Evolutionary conservation across 805 yeast species (phyloP).

Genomic region (Saturnispora silvae): DNA sequence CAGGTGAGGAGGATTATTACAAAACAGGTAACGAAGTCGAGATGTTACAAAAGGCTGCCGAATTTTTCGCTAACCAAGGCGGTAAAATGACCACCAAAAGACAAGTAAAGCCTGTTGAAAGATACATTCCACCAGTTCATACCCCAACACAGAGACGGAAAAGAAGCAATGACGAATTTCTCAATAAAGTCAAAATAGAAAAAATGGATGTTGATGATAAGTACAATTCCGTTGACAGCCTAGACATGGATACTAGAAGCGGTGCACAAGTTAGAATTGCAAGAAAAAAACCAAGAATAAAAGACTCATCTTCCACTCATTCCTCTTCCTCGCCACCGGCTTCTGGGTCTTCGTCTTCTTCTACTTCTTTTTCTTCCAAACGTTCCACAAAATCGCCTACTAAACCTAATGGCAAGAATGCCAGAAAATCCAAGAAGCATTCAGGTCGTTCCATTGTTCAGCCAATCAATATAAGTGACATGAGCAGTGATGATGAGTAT

Average conservation of each 20-base stretch:
- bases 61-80: slow-evolving; percentile 19
- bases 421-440: too few relatives aligned
- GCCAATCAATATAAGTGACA: not conserved
- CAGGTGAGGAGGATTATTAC: too few relatives aligned
- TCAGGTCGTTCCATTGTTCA: too few relatives aligned
- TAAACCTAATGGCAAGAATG: too few relatives aligned
- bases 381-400: too few relatives aligned
- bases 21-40: slow-evolving; percentile 9
- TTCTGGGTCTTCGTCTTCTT: not conserved
- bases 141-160: slow-evolving; percentile 3
- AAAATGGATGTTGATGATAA: slow-evolving; percentile 1
- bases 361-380: too few relatives aligned
- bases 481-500: not conserved
- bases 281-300: slow-evolving; percentile 2
- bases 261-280: too few relatives aligned
- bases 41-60: slow-evolving; percentile 18
- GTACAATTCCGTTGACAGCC: not conserved
- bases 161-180: not conserved
- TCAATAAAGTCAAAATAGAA: slow-evolving; percentile 1
- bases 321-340: not conserved
- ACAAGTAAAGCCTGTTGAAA: slow-evolving; percentile 16
- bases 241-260: slow-evolving; percentile 1
- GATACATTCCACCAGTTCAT: slow-evolving; percentile 14
- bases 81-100: slow-evolving; percentile 14
- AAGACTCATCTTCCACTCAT: not conserved